Conservation (phyloP, 768 basidiomycete species). For the Kwoniella heveanensis region DNA sequence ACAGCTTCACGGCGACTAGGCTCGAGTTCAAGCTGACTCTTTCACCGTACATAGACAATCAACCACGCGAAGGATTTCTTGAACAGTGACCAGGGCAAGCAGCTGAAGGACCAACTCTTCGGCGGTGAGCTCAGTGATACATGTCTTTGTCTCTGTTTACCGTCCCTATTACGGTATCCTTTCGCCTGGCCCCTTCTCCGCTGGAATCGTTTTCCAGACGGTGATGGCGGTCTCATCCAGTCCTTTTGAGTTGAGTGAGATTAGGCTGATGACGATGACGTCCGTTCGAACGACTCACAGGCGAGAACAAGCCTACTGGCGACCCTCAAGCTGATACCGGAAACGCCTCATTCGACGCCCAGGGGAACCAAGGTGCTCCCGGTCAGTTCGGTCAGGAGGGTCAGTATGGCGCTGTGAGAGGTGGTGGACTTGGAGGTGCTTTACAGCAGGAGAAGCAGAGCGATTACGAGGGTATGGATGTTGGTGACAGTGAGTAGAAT, state of each 20-base stretch:
- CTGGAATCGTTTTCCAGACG: too few relatives aligned
- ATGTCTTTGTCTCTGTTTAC: too few relatives aligned
- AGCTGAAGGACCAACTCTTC: constrained; percentile 23
- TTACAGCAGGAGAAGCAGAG: constrained; percentile 15
- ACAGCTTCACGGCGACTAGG: too few relatives aligned
- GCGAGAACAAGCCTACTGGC: constrained; percentile 16
- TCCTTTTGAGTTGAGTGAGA: too few relatives aligned
- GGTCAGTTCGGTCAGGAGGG: constrained; percentile 36
- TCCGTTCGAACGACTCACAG: too few relatives aligned
- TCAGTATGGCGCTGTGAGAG: constrained; percentile 33
- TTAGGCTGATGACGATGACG: too few relatives aligned
- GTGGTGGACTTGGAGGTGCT: constrained; percentile 32
- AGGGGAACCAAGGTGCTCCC: constrained; percentile 27
- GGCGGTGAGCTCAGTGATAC: constrained; percentile 22
- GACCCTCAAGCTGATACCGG: constrained; percentile 16
- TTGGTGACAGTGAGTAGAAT: constrained; percentile 15
- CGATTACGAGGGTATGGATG: constrained; percentile 20
- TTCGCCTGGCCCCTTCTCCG: too few relatives aligned
- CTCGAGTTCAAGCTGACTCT: neutral
- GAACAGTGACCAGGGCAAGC: constrained; percentile 34
- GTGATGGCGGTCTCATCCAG: too few relatives aligned
- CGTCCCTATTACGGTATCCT: too few relatives aligned
- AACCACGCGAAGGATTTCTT: constrained; percentile 39
- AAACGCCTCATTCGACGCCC: constrained; percentile 22
- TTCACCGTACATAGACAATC: constrained; percentile 16